Percentiles rank a stretch among this genome's conserved stretches.
Evolutionary conservation across 192 early-diverging fungal genomes (phyloP).

Genomic region (Gonapodya sp.): DNA sequence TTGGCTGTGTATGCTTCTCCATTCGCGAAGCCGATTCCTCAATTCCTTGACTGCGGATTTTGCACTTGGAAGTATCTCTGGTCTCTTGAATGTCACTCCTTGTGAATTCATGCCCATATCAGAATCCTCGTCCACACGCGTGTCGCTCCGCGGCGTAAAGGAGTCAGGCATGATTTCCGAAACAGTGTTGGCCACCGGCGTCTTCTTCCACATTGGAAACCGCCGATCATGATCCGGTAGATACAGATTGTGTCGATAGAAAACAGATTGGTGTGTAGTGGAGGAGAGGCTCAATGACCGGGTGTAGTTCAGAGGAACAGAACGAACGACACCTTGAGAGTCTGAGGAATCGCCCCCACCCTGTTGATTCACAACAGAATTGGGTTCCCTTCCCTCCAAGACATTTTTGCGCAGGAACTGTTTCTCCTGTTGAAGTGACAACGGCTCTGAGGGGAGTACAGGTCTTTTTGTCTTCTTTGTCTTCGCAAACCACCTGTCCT

Average conservation of each 20-base stretch:
- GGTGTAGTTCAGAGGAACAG: neutral
- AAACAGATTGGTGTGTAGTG: neutral
- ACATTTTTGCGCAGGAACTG: no score
- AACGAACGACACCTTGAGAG: no score
- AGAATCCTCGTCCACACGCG: neutral
- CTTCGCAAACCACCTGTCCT: no score
- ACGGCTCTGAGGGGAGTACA: no score
- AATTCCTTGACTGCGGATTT: neutral
- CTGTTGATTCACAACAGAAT: no score
- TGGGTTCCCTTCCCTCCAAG: no score
- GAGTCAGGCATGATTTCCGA: neutral
- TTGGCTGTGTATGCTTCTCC: no score
- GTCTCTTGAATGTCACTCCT: neutral
- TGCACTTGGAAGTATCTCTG: neutral
- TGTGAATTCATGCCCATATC: neutral
- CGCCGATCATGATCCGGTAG: neutral
- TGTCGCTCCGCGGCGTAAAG: neutral
- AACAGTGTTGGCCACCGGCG: neutral
- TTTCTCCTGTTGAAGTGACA: no score
- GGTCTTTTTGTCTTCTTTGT: no score
- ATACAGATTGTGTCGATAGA: neutral
- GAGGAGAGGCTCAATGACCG: neutral
- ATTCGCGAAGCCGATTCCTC: neutral
- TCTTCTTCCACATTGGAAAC: conserved; percentile 2
- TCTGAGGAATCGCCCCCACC: no score